These are phyloP conservation scores for Plantago ovata DNA, from an alignment of 257 asterid genomes.

Conservation along the genomic window DNA sequence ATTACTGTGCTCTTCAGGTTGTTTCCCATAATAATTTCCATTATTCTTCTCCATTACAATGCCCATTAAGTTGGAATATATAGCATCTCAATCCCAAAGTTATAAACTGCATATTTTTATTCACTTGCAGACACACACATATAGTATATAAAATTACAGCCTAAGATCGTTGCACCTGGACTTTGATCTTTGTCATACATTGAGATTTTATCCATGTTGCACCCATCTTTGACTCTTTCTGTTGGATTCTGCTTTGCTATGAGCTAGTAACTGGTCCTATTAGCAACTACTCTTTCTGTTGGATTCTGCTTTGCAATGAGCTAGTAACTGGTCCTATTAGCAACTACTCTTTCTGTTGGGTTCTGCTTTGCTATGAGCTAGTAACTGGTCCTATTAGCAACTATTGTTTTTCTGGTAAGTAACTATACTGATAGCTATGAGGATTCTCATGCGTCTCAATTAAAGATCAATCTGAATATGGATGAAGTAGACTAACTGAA, in stretches of 20 bases:
- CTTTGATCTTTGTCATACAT: background rate
- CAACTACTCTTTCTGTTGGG: too few relatives aligned
- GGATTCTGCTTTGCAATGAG: too few relatives aligned
- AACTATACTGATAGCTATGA: too few relatives aligned
- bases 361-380: too few relatives aligned
- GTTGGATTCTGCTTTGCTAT: too few relatives aligned
- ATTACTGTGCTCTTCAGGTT: slow-evolving; percentile 98
- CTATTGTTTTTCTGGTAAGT: too few relatives aligned
- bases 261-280: too few relatives aligned
- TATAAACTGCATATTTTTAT: slow-evolving; percentile 17
- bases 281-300: too few relatives aligned
- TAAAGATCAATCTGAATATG: background rate
- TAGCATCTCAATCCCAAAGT: slow-evolving; percentile 16
- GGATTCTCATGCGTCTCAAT: background rate
- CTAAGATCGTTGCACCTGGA: slow-evolving; percentile 7
- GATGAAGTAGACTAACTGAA: background rate
- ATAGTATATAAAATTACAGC: slow-evolving; percentile 2
- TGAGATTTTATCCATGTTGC: background rate
- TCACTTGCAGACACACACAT: background rate
- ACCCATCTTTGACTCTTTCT: too few relatives aligned
- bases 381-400: too few relatives aligned
- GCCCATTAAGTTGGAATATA: slow-evolving; percentile 9
- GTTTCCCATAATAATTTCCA: slow-evolving; percentile 19
- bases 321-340: too few relatives aligned
- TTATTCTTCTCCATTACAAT: slow-evolving; percentile 14